A percentile compares a stretch with the other conserved stretches of the same genome.
phyloP scores from a whole-genome alignment of 1,139 yeast genomes.

The Geotrichum reessii region DNA sequence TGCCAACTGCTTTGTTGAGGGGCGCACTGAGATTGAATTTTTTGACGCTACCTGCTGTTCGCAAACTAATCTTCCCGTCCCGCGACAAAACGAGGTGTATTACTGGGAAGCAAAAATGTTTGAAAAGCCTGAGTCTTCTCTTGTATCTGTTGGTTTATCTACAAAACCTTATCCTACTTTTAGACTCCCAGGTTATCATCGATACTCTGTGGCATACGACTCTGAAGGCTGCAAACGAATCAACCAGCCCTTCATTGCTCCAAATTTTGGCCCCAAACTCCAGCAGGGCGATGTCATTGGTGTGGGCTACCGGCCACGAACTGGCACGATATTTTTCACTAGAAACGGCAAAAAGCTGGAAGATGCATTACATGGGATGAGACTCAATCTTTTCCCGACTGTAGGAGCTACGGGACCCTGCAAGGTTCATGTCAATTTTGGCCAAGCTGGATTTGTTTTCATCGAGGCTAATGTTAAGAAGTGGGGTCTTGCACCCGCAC shows the following conservation, averaged over 20 bases:
- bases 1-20: slow-evolving; percentile 56
- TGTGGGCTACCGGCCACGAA: slow-evolving; percentile 73
- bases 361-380: slow-evolving; percentile 77
- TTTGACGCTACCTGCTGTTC: slow-evolving; percentile 64
- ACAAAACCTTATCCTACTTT: slow-evolving; percentile 89
- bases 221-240: slow-evolving; percentile 76
- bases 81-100: slow-evolving; percentile 78
- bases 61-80: slow-evolving; percentile 83
- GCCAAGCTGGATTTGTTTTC: slow-evolving; percentile 88
- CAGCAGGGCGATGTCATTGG: slow-evolving; percentile 89
- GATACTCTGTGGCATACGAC: slow-evolving; percentile 81
- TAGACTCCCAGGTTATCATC: slow-evolving; percentile 78
- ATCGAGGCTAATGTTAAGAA: slow-evolving; percentile 92
- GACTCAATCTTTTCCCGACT: slow-evolving; percentile 78
- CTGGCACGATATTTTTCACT: slow-evolving; percentile 82
- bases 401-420: slow-evolving; percentile 79
- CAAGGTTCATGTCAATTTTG: slow-evolving; percentile 74
- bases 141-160: slow-evolving; percentile 68
- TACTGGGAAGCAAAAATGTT: slow-evolving; percentile 81
- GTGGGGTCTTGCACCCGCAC: slow-evolving; percentile 82
- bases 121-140: slow-evolving; percentile 53
- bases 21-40: slow-evolving; percentile 74
- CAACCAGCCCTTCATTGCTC: slow-evolving; percentile 69
- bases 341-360: slow-evolving; percentile 83
- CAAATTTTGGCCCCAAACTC: slow-evolving; percentile 66